phyloP scores from a whole-genome alignment of 2,329 filamentous ascomycete species.

The Intubia oerlemansii region DNA sequence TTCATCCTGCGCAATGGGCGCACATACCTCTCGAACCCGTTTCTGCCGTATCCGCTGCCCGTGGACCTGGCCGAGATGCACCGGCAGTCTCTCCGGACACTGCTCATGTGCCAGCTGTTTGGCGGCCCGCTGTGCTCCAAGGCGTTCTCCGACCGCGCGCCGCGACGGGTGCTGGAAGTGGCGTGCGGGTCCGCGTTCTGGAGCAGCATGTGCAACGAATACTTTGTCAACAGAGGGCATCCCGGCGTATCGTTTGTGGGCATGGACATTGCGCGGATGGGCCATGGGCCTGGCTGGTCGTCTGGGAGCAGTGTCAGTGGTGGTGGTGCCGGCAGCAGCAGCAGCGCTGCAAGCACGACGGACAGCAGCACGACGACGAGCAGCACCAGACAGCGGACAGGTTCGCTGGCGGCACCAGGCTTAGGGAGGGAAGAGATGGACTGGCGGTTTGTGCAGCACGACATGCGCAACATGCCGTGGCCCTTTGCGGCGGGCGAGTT shows the following conservation, averaged over 20 bases:
- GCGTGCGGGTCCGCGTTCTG: slow-evolving; percentile 79
- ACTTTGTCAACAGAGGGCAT: slow-evolving; percentile 45
- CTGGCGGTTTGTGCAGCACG: slow-evolving; percentile 78
- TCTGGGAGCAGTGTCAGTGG: not conserved
- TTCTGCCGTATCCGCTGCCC: slow-evolving; percentile 62
- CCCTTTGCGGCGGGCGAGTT: slow-evolving; percentile 67
- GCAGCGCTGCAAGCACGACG: not conserved
- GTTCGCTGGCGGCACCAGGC: not conserved
- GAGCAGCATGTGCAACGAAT: slow-evolving; percentile 72
- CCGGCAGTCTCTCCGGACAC: slow-evolving; percentile 64
- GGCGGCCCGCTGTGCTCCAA: slow-evolving; percentile 61
- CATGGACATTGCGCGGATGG: slow-evolving; percentile 53
- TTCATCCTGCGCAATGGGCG: slow-evolving; percentile 60
- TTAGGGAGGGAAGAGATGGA: slow-evolving; percentile 37
- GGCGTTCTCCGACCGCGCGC: slow-evolving; percentile 41
- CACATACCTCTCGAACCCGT: slow-evolving; percentile 57
- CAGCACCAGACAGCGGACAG: not conserved
- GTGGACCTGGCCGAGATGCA: slow-evolving; percentile 69
- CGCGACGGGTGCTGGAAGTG: slow-evolving; percentile 61
- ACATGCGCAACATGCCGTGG: slow-evolving; percentile 52
- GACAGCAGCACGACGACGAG: not conserved
- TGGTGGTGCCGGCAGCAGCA: not conserved
- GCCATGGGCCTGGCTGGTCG: slow-evolving; percentile 6
- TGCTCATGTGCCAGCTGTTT: slow-evolving; percentile 63
- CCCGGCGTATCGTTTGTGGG: slow-evolving; percentile 58